A percentile compares a stretch with the other conserved stretches of the same genome.
Evolutionary conservation across 2,329 filamentous ascomycete species (phyloP).

Genomic region (Mariannaea sp.): DNA sequence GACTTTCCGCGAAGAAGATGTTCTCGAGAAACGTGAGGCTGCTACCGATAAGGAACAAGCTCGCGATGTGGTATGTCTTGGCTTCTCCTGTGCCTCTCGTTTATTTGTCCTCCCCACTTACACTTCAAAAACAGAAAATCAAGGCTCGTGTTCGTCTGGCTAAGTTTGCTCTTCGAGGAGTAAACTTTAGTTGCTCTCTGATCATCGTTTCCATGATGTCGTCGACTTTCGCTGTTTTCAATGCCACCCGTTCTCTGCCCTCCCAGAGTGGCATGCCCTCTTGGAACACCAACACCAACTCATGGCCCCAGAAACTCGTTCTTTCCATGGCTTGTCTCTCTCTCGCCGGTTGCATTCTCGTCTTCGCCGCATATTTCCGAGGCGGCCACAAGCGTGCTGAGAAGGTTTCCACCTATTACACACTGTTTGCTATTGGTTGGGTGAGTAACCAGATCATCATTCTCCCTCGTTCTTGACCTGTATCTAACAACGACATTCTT

Average conservation of each 20-base stretch:
- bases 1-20: conserved; percentile 86
- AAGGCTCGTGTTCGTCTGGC: conserved; percentile 90
- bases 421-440: conserved; percentile 88
- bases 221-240: conserved; percentile 90
- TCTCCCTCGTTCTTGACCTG: not conserved
- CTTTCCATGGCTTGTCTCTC: conserved; percentile 81
- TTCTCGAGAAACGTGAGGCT: conserved; percentile 82
- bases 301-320: conserved; percentile 89
- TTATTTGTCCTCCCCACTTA: conserved; percentile 39
- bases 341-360: conserved; percentile 74
- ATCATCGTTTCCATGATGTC: conserved; percentile 92
- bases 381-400: conserved; percentile 88
- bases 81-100: not conserved
- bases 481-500: conserved; percentile 11
- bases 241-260: conserved; percentile 77
- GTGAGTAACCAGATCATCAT: conserved; percentile 32
- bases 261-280: conserved; percentile 79
- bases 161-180: conserved; percentile 91
- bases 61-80: conserved; percentile 76
- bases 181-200: conserved; percentile 96
- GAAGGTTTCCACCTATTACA: conserved; percentile 95
- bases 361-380: conserved; percentile 86
- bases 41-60: conserved; percentile 85
- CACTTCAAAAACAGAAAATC: conserved; percentile 68
- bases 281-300: conserved; percentile 79